Conservation (phyloP, 805 yeast genomes). For the Candida verbasci region DNA sequence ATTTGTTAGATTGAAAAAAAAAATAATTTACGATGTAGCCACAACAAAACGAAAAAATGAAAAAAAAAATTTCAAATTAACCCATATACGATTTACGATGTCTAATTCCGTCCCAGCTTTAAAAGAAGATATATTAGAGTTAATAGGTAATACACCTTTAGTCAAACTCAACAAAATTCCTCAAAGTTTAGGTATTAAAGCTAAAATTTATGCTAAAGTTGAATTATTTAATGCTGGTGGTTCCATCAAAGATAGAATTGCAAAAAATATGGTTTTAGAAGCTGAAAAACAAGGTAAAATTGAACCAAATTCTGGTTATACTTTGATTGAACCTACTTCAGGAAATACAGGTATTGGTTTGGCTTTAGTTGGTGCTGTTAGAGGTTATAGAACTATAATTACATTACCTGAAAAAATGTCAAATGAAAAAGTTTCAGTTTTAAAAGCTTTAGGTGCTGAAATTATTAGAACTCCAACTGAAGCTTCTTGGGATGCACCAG, state of each 20-base stretch:
- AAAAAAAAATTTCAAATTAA: slow-evolving; percentile 1
- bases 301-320: slow-evolving; percentile 64
- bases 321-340: slow-evolving; percentile 84
- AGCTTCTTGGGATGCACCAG: slow-evolving; percentile 92
- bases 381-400: slow-evolving; percentile 81
- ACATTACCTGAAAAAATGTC: slow-evolving; percentile 92
- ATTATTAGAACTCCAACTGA: slow-evolving; percentile 88
- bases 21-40: slow-evolving; percentile 1
- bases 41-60: slow-evolving; percentile 3
- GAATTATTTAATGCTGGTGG: slow-evolving; percentile 89
- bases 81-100: neutral
- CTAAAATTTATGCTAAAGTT: slow-evolving; percentile 66
- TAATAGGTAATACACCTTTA: slow-evolving; percentile 83
- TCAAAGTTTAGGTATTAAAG: slow-evolving; percentile 69
- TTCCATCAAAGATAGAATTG: slow-evolving; percentile 84
- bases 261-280: slow-evolving; percentile 79
- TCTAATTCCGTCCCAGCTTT: slow-evolving; percentile 35
- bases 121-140: slow-evolving; percentile 58
- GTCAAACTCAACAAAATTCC: slow-evolving; percentile 74
- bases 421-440: slow-evolving; percentile 81
- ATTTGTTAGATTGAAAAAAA: no score
- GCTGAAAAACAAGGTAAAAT: slow-evolving; percentile 76
- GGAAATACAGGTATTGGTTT: slow-evolving; percentile 92
- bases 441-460: slow-evolving; percentile 87
- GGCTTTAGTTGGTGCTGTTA: slow-evolving; percentile 82